Conservation (phyloP, 139 green algal genomes). For the Chlamydomonas urium region DNA sequence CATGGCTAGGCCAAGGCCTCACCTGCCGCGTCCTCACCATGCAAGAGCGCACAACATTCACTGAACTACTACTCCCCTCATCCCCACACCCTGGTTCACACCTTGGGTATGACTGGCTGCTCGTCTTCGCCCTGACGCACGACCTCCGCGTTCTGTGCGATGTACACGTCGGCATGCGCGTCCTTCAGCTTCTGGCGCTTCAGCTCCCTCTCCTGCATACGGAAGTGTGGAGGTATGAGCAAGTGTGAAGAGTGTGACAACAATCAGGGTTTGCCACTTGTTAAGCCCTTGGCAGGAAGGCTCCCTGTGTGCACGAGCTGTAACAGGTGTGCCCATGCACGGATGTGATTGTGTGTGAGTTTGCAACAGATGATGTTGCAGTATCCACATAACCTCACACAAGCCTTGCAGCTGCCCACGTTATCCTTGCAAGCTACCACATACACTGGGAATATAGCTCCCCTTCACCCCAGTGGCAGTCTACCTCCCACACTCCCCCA, state of each 20-base stretch:
- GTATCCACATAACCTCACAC: background rate
- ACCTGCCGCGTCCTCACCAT: no score
- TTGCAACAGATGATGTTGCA: no score
- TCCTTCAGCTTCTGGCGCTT: conserved; percentile 70
- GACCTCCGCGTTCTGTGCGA: conserved; percentile 13
- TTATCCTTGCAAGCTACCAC: background rate
- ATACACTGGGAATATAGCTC: background rate
- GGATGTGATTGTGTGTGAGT: no score
- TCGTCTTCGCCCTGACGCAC: conserved; percentile 16
- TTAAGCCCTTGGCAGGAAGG: no score
- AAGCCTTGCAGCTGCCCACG: background rate
- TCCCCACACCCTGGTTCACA: background rate
- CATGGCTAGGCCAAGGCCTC: no score
- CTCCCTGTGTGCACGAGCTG: no score
- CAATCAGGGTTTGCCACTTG: no score
- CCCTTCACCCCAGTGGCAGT: background rate
- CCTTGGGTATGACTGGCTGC: conserved; percentile 27
- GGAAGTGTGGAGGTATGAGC: no score
- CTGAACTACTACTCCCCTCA: no score
- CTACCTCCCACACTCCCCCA: background rate
- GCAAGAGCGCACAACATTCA: no score
- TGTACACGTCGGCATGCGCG: conserved; percentile 55
- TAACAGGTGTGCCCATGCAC: no score
- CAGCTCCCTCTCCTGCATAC: conserved; percentile 54
- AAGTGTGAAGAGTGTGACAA: no score